phyloP scores from a whole-genome alignment of 345 rosid species.

The Hibiscus tridactylites region DNA sequence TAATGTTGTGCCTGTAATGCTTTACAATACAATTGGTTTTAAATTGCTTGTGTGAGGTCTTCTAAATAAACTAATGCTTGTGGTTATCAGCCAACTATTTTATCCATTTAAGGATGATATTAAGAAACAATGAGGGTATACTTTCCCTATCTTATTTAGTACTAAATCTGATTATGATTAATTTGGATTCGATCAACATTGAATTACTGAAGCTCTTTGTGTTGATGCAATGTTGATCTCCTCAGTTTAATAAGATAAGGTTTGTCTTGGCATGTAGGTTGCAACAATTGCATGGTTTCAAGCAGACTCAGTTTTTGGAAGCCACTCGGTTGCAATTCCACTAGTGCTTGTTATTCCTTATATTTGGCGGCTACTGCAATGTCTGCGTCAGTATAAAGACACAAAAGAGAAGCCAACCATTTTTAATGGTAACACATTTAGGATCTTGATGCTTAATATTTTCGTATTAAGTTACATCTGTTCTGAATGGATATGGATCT shows the following conservation, averaged over 20 bases:
- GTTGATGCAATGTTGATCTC: neutral
- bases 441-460: neutral
- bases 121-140: neutral
- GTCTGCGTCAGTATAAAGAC: constrained; percentile 91
- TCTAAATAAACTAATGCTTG: neutral
- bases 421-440: constrained; percentile 52
- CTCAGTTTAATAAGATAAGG: constrained; percentile 5
- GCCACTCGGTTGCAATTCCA: constrained; percentile 88
- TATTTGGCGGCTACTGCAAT: constrained; percentile 77
- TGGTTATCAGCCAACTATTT: neutral
- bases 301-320: constrained; percentile 93
- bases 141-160: neutral
- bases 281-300: constrained; percentile 99
- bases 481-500: neutral
- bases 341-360: constrained; percentile 85
- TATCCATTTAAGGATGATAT: neutral
- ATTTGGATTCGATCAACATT: neutral
- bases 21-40: neutral
- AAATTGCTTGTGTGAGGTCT: neutral
- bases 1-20: neutral
- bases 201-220: neutral
- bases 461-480: neutral
- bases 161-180: neutral
- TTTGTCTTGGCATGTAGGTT: constrained; percentile 44
- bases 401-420: constrained; percentile 74